Base-by-base conservation (phyloP, 352 stramenopile genomes). In the Saprolegnia diclina region DNA sequence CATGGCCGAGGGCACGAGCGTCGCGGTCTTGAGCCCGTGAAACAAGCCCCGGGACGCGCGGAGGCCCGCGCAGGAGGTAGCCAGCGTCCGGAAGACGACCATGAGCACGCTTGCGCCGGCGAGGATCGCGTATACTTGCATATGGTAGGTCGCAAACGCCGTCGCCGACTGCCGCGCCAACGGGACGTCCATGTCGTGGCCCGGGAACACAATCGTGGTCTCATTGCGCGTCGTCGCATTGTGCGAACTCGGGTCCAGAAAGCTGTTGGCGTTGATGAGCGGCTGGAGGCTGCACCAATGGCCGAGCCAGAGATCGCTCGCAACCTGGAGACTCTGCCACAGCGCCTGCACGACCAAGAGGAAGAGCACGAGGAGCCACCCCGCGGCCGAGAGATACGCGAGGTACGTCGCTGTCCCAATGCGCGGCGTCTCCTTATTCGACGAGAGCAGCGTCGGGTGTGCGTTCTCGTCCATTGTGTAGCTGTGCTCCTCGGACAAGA, bases 191-290 rank as follows among this genome's bases (percentile, higher is more conserved):
- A n/a, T 48, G 42, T 48, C 18, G 42, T 48, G 42, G 18, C 42
- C 42, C 13, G 42, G 42, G 10, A 48, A 48, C 42, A 48, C 42
- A n/a, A 48, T 48, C 13, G 10, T 14, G 13, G 42, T n/a, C 3
- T n/a, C 42, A 35, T 79, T 48, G 5, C 69, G 78, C 73, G 59
- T 70, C 78, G 52, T 48, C 5, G 52, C 65, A n/a, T 48, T 48
- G 42, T 35, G 29, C 29, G 29, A 35, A 5, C 29, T 35, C 29
- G 42, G 42, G 42, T 14, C 7, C 7, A 48, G 32, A 16, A 64
- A 64, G 0, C 13, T 32, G n/a, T 64, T 19, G 40, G 56, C 18
- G 6, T 32, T 2, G 6, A 52, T 7, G 4, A 66, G 22, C 14
- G n/a, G 29, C 14, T 40, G n/a, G 37, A 40, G 37, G 19, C 37